A percentile compares a stretch with the other conserved stretches of the same genome.
phyloP scores from a whole-genome alignment of 2,329 filamentous ascomycete species.

The Aciculosporium take region DNA sequence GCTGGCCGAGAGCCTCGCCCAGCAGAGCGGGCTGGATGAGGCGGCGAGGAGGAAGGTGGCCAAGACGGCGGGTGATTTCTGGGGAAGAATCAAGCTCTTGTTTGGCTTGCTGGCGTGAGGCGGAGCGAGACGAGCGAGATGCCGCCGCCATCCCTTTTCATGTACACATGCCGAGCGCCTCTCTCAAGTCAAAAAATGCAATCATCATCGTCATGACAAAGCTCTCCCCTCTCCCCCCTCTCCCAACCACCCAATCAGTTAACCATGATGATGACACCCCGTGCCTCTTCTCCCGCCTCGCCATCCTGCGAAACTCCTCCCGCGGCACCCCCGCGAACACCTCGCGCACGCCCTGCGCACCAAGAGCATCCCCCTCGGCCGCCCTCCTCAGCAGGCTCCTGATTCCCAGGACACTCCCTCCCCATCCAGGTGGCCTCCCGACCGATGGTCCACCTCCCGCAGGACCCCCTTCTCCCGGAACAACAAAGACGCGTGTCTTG shows the following conservation, averaged over 20 bases:
- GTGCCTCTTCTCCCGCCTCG: constrained; percentile 81
- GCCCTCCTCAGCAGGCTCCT: constrained; percentile 70
- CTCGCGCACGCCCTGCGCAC: constrained; percentile 67
- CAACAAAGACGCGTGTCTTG: no score
- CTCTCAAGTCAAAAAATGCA: no score
- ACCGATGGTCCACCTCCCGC: constrained; percentile 62
- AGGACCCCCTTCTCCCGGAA: constrained; percentile 64
- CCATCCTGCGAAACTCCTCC: constrained; percentile 75
- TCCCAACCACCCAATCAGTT: no score
- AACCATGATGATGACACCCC: no score
- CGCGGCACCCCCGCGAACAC: constrained; percentile 75
- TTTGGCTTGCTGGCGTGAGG: constrained; percentile 56
- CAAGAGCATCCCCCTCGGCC: constrained; percentile 55
- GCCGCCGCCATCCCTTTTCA: no score
- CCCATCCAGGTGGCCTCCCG: constrained; percentile 67
- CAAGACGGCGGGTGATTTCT: constrained; percentile 60
- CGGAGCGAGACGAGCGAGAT: background rate
- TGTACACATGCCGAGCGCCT: no score
- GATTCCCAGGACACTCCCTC: constrained; percentile 68
- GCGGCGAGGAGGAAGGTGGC: constrained; percentile 36
- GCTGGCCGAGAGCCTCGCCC: constrained; percentile 31
- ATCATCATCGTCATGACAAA: no score
- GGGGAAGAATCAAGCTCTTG: constrained; percentile 66
- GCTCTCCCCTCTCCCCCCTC: no score
- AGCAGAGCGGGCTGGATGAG: constrained; percentile 34